A percentile compares a stretch with the other conserved stretches of the same genome.
Conservation (phyloP, 1,139 yeast species). For the Suhomyces choctaworum region DNA sequence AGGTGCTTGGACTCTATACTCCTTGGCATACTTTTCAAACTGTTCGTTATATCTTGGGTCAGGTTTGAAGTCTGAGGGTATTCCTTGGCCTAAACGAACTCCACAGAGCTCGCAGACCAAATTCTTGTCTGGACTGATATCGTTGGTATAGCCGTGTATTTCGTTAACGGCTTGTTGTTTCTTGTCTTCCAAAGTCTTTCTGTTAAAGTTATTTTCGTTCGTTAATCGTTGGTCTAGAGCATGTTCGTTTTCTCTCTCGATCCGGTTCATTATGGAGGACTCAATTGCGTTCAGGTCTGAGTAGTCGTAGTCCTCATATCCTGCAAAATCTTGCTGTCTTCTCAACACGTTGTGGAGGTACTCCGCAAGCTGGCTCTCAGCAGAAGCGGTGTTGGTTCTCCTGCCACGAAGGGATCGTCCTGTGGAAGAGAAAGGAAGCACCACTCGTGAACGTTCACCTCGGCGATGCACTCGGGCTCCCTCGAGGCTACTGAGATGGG, state of each 20-base stretch:
- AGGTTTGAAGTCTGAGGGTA: conserved; percentile 51
- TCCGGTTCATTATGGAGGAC: conserved; percentile 39
- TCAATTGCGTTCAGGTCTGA: conserved; percentile 20
- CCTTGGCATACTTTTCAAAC: conserved; percentile 27
- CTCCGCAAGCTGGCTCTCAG: conserved; percentile 7
- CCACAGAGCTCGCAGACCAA: conserved; percentile 73
- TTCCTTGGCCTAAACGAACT: conserved; percentile 66
- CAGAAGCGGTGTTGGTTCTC: conserved; percentile 1
- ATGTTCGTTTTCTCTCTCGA: conserved; percentile 43
- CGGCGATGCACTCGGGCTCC: background rate
- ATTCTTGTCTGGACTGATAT: conserved; percentile 28
- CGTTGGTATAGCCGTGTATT: conserved; percentile 37
- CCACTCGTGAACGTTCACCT: conserved; percentile 1
- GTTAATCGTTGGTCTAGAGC: conserved; percentile 36
- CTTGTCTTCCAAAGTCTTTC: conserved; percentile 32
- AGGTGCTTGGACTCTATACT: conserved; percentile 54
- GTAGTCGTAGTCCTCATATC: conserved; percentile 3
- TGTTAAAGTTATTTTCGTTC: conserved; percentile 34
- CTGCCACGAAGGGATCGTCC: conserved; percentile 7
- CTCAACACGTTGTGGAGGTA: conserved; percentile 5
- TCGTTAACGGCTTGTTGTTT: conserved; percentile 25
- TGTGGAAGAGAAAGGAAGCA: conserved; percentile 9
- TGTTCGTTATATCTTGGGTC: conserved; percentile 31
- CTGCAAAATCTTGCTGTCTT: conserved; percentile 4
- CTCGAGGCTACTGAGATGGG: conserved; percentile 1